Evolutionary conservation across 1,284 basidiomycete species (phyloP), one percentile per base, ranked within the genome.

Genomic region (Xerocomus amazonicus): DNA sequence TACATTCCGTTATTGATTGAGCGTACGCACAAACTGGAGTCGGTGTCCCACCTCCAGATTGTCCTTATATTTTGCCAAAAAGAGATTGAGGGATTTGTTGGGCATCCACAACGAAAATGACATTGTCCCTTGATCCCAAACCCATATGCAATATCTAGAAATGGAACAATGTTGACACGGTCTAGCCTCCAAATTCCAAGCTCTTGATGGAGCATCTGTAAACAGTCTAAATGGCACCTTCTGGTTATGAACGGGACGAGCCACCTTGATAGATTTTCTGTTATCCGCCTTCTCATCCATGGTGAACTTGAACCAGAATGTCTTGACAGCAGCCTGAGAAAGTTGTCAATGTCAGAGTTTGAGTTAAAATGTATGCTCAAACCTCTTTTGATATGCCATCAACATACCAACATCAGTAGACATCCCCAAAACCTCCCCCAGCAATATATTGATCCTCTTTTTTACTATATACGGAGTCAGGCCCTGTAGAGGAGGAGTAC

Each of bases 131-230:
- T 13, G 1, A 51, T 43, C 9, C 58, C 59, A 32, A 61, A 59
- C 0, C 51, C 54, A 0, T 35, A 43, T 31, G 46, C 49, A 38
- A 51, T 39, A 2, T 59, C 59, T 1, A 61, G 17, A 28, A 61
- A 60, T 6, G 51, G 59, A 16, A 59, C 54, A 5, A 59, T 37
- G 23, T 59, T 59, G 0, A 7, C 5, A 19, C 61, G 51, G 2
- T 45, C 6, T 1, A 59, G 54, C 34, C 59, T 48, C 58, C 59
- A 59, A 7, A 59, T 58, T 7, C 54, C 54, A 3, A 61, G 51
- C 8, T 59, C 58, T 43, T 49, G 45, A 19, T 36, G 36, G 7
- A 46, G 19, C 45, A 46, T 46, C 45, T 46, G 16, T 1, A n/a
- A 39, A 2, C 10, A 5, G 1, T 31, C 12, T 31, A 2, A 31